A percentile compares a stretch with the other conserved stretches of the same genome.
These are phyloP conservation scores for Colletotrichum cuscutae DNA, from an alignment of 2,329 filamentous ascomycete species.

Conservation along the genomic window DNA sequence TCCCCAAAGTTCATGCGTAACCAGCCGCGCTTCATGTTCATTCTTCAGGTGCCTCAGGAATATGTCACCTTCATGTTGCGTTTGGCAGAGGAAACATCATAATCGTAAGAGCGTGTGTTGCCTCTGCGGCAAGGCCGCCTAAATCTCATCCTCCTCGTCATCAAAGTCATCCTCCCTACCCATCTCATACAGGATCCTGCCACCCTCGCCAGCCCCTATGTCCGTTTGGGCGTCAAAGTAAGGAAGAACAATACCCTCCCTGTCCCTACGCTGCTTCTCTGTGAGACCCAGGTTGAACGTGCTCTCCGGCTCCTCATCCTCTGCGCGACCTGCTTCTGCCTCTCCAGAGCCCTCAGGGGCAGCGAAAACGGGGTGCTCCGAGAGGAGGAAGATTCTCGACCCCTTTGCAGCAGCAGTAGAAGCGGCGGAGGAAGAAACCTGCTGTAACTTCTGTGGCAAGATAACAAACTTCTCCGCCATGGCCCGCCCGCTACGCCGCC, in stretches of 20 bases:
- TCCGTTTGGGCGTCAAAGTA: constrained; percentile 97
- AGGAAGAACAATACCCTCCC: constrained; percentile 90
- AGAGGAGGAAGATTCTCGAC: constrained; percentile 68
- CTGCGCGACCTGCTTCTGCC: constrained; percentile 45
- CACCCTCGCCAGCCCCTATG: constrained; percentile 82
- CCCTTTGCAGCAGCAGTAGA: constrained; percentile 14
- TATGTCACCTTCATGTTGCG: neutral
- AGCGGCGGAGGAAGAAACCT: neutral
- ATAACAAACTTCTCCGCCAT: constrained; percentile 76
- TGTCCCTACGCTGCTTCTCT: constrained; percentile 86
- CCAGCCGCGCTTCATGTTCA: neutral
- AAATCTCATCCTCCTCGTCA: constrained; percentile 94
- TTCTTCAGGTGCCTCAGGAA: neutral
- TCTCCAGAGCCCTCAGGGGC: constrained; percentile 50
- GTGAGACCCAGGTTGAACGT: constrained; percentile 91
- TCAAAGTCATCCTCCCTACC: constrained; percentile 96
- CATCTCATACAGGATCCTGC: constrained; percentile 96
- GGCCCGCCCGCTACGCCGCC: constrained; percentile 82
- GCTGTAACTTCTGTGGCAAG: constrained; percentile 41
- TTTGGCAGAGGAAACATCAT: neutral
- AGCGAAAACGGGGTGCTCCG: constrained; percentile 80
- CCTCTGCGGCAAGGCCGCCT: constrained; percentile 26
- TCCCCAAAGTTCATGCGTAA: neutral
- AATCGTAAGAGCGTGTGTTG: neutral
- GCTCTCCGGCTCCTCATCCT: constrained; percentile 68